Conservation (phyloP, 257 asterid species). For the Nicotiana otophora region DNA sequence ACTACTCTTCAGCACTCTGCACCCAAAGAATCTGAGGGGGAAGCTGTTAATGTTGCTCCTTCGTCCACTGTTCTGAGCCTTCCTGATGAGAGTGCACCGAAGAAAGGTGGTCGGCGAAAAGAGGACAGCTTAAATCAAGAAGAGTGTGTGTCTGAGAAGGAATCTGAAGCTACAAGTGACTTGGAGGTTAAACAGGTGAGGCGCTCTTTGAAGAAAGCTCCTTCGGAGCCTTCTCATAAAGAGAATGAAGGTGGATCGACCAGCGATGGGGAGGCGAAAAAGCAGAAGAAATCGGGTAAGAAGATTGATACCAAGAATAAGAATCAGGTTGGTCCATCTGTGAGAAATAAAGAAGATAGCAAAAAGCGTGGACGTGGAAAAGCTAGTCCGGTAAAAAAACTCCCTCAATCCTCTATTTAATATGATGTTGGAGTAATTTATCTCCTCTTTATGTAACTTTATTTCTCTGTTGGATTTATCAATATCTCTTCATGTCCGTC, state of each 20-base stretch:
- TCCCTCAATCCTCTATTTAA: conserved; percentile 35
- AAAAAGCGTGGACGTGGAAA: conserved; percentile 51
- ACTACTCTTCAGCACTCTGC: conserved; percentile 28
- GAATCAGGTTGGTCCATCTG: conserved; percentile 28
- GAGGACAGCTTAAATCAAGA: conserved; percentile 35
- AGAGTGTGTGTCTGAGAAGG: conserved; percentile 40
- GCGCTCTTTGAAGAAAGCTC: conserved; percentile 20
- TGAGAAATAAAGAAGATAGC: conserved; percentile 27
- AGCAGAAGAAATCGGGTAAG: conserved; percentile 27
- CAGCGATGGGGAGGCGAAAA: conserved; percentile 46
- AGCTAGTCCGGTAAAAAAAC: conserved; percentile 36
- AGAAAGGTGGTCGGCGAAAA: conserved; percentile 26
- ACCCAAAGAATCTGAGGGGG: conserved; percentile 42
- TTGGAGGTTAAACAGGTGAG: conserved; percentile 27
- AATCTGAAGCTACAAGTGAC: conserved; percentile 40
- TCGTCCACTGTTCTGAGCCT: conserved; percentile 42
- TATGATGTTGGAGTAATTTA: conserved; percentile 41
- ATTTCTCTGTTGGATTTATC: conserved; percentile 7
- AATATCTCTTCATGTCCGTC: not conserved
- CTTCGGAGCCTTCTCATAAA: conserved; percentile 29
- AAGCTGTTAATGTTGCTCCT: conserved; percentile 41
- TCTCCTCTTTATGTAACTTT: conserved; percentile 11
- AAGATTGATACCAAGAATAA: conserved; percentile 26
- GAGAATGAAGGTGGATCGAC: conserved; percentile 39
- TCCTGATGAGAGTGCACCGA: conserved; percentile 34